Base-by-base conservation (phyloP, 306 rosid genomes). In the Citrullus amarus region DNA sequence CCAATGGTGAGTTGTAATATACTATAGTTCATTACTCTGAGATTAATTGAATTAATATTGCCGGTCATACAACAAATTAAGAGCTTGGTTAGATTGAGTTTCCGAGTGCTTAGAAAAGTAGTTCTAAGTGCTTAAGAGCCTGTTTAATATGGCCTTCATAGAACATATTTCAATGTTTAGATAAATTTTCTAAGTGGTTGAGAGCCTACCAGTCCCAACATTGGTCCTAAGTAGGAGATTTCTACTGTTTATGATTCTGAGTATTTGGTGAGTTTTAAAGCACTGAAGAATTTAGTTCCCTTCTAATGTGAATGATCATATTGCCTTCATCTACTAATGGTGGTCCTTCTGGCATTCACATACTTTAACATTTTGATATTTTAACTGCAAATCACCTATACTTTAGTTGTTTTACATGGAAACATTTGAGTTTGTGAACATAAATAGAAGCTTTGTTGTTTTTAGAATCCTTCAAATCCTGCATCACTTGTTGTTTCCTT, bases 1-100 rank as follows among this genome's bases (percentile, higher is more conserved):
- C 69, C 36, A 71, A 62, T 14, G 88, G 98, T 92, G 84, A 94
- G 97, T 80, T n/a, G 66, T 55, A 28, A 57, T 32, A 50, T 78
- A 7, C 53, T 74, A 62, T 41, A 73, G 58, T 82, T 54, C 66
- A 41, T 61, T 43, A 46, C 48, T 39, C 12, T 30, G 16, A 41
- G 12, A 32, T 56, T 78, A 8, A 9, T 28, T 46, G 54, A 14
- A 71, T 16, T 68, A 43, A 20, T 68, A 41, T 36, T 5, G 74
- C 73, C 15, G 2, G 16, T 18, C 15, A 67, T 65, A 36, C 44
- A 65, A 50, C 50, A 17, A 39, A 39, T 70, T 13, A 44, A 22
- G 54, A 48, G 16, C 54, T 4, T 48, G 54, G 12, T 0, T 48
- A 13, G 54, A 48, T 3, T 48, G 54, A 8, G 4, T 46, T 46